A percentile compares a stretch with the other conserved stretches of the same genome.
Evolutionary conservation across 2,329 filamentous ascomycete genomes (phyloP).

Genomic region (Albifimbria verrucaria): DNA sequence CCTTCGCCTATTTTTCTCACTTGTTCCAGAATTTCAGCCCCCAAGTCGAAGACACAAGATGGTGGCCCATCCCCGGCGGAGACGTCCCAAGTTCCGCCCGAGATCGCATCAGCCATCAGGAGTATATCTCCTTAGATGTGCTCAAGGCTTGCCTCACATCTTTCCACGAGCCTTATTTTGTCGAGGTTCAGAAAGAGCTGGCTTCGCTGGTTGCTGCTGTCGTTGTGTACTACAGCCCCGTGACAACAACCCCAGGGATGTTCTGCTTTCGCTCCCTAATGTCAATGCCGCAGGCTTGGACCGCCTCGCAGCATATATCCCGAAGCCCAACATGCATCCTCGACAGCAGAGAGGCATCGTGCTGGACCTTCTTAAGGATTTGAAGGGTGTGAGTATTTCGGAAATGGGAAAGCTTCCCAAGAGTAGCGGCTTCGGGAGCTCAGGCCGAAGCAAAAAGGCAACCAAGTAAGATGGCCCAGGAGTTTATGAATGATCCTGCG

Average conservation of each 20-base stretch:
- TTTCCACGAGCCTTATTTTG: conserved; percentile 93
- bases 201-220: conserved; percentile 85
- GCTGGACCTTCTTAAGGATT: conserved; percentile 77
- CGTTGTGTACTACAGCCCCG: conserved; percentile 68
- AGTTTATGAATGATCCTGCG: conserved; percentile 57
- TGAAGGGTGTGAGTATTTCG: conserved; percentile 87
- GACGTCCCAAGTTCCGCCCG: conserved; percentile 45
- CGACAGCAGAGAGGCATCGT: conserved; percentile 78
- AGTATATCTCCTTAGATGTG: conserved; percentile 86
- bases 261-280: conserved; percentile 78
- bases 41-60: conserved; percentile 19
- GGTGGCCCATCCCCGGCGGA: conserved; percentile 21
- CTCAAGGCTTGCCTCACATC: conserved; percentile 87
- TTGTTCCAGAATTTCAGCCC: conserved; percentile 71
- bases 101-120: conserved; percentile 69
- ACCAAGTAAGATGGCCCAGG: conserved; percentile 55
- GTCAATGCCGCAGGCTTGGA: conserved; percentile 68
- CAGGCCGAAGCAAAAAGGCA: conserved; percentile 21
- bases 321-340: conserved; percentile 56
- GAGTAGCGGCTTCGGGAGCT: conserved; percentile 34
- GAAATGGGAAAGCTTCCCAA: conserved; percentile 83
- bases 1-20: conserved; percentile 78
- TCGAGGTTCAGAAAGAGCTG: conserved; percentile 91
- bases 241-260: conserved; percentile 68
- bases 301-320: conserved; percentile 57